Evolutionary conservation across 805 yeast species (phyloP).

Genomic region (Wickerhamiella spandovensis): DNA sequence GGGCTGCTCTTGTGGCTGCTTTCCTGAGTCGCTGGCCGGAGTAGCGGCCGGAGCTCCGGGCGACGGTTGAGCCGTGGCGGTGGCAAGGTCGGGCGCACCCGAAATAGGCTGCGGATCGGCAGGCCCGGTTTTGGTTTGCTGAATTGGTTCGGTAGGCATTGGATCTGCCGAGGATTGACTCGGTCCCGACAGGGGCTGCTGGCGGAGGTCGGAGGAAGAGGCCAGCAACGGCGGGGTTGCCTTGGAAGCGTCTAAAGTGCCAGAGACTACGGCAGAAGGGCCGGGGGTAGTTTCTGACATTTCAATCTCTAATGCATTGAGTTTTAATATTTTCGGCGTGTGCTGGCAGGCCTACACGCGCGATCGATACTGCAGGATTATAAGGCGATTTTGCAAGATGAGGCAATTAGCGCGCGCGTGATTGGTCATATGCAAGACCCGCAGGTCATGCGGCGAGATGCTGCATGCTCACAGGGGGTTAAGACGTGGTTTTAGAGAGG

Average conservation of each 20-base stretch:
- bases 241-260: not conserved
- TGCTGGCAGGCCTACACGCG: not conserved
- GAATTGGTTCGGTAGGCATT: not conserved
- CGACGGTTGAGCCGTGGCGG: too few relatives aligned
- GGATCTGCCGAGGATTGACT: not conserved
- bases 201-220: not conserved
- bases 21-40: too few relatives aligned
- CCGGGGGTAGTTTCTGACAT: not conserved
- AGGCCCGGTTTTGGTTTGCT: not conserved
- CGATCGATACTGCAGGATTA: not conserved
- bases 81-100: not conserved
- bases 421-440: not conserved
- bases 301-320: not conserved
- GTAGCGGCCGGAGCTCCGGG: too few relatives aligned
- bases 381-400: not conserved
- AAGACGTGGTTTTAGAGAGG: too few relatives aligned
- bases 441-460: not conserved
- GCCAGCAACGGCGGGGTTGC: not conserved
- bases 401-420: not conserved
- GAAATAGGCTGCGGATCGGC: not conserved
- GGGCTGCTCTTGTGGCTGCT: too few relatives aligned
- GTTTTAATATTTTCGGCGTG: not conserved
- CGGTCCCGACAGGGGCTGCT: not conserved
- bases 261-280: not conserved
- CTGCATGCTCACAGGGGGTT: not conserved